Percentiles rank a stretch among this genome's conserved stretches.
These are phyloP conservation scores for Symmetrospora coprosmae DNA, from an alignment of 768 basidiomycete genomes.

Conservation along the genomic window DNA sequence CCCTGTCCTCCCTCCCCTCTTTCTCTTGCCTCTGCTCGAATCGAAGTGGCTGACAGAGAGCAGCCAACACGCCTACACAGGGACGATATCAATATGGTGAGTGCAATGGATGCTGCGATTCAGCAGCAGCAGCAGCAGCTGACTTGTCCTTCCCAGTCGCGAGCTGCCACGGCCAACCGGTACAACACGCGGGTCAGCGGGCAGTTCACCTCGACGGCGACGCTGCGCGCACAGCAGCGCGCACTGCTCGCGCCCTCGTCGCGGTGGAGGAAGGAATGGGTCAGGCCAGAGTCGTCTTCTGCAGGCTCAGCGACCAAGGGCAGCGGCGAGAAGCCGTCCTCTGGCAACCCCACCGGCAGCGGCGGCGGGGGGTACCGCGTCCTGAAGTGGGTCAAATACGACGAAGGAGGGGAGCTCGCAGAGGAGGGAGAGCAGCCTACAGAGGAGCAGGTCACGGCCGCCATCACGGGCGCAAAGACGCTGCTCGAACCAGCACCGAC, in stretches of 20 bases:
- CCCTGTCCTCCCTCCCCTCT: no score
- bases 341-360: no score
- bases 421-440: slow-evolving; percentile 10
- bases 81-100: no score
- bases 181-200: neutral
- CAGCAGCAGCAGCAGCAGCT: no score
- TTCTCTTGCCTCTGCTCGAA: no score
- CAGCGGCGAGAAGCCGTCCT: no score
- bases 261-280: slow-evolving; percentile 14
- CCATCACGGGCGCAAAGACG: neutral
- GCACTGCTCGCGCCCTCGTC: slow-evolving; percentile 9
- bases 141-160: no score
- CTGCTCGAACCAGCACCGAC: neutral
- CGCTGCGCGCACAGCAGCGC: slow-evolving; percentile 7
- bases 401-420: neutral
- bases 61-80: no score
- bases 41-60: no score
- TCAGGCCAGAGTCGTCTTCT: neutral
- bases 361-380: neutral
- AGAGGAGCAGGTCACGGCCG: slow-evolving; percentile 10
- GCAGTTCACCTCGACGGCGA: slow-evolving; percentile 7
- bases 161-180: slow-evolving; percentile 3
- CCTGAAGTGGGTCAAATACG: slow-evolving; percentile 14
- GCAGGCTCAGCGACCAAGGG: no score
- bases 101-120: no score